Conservation (phyloP, 768 basidiomycete species). For the Hygrocybe coccinea region DNA sequence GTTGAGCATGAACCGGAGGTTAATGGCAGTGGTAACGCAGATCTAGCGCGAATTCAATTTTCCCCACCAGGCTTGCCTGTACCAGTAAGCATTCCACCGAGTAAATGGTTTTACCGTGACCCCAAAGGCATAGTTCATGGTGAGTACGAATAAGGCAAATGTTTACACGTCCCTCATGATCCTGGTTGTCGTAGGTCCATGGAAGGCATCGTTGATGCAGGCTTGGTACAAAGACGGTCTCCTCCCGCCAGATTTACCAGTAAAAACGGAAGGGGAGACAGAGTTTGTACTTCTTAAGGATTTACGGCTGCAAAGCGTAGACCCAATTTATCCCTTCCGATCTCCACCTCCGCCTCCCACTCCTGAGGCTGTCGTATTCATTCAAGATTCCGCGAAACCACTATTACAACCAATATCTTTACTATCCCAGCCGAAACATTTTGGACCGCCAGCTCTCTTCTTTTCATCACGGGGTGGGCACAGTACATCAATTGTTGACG, state of each 20-base stretch:
- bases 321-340: constrained; percentile 77
- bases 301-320: constrained; percentile 69
- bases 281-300: constrained; percentile 69
- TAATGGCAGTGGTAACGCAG: constrained; percentile 35
- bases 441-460: constrained; percentile 82
- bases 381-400: constrained; percentile 43
- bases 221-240: constrained; percentile 84
- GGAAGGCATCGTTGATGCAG: constrained; percentile 86
- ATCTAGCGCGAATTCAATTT: constrained; percentile 61
- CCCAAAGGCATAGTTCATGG: constrained; percentile 78
- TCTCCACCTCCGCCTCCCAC: constrained; percentile 38
- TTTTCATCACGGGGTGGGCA: constrained; percentile 87
- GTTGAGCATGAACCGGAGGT: constrained; percentile 56
- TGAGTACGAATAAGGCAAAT: constrained; percentile 29
- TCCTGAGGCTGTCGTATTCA: constrained; percentile 12
- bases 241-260: constrained; percentile 76
- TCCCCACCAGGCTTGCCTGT: constrained; percentile 76
- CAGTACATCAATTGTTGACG: constrained; percentile 82
- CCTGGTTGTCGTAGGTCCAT: constrained; percentile 59
- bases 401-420: constrained; percentile 71
- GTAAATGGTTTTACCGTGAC: constrained; percentile 79
- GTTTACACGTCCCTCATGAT: constrained; percentile 6
- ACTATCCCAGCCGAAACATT: constrained; percentile 71
- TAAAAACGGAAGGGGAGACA: constrained; percentile 68
- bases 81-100: constrained; percentile 61